These are phyloP conservation scores for Wickerhamomyces rabaulensis DNA, from an alignment of 805 yeast species.

Conservation along the genomic window DNA sequence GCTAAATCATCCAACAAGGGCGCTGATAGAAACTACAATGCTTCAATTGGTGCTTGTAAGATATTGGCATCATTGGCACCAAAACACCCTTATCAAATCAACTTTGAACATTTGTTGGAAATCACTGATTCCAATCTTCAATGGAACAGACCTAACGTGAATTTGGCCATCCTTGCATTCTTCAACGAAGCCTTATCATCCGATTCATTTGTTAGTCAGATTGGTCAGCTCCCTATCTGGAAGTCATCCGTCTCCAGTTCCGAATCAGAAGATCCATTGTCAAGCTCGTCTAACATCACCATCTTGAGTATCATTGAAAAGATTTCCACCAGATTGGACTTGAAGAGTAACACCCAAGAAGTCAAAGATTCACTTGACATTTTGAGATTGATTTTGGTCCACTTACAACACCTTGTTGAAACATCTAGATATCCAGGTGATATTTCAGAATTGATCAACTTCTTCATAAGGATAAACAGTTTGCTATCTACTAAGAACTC, in stretches of 20 bases:
- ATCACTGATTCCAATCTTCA: slow-evolving; percentile 28
- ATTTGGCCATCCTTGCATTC: slow-evolving; percentile 35
- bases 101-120: slow-evolving; percentile 27
- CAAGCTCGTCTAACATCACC: neutral
- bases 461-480: slow-evolving; percentile 34
- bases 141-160: slow-evolving; percentile 34
- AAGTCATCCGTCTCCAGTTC: slow-evolving; percentile 13
- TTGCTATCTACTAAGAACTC: slow-evolving; percentile 33
- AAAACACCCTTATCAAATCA: slow-evolving; percentile 22
- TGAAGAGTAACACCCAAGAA: neutral
- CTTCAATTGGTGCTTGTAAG: slow-evolving; percentile 36
- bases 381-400: slow-evolving; percentile 31
- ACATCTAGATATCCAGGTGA: slow-evolving; percentile 35
- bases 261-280: neutral
- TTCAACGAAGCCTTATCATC: slow-evolving; percentile 35
- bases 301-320: neutral
- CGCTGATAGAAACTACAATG: slow-evolving; percentile 22
- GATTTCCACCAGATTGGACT: neutral
- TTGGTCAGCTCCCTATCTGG: slow-evolving; percentile 37
- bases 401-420: slow-evolving; percentile 29
- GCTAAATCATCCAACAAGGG: neutral
- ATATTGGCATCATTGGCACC: slow-evolving; percentile 29
- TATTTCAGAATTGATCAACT: slow-evolving; percentile 34
- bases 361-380: slow-evolving; percentile 25
- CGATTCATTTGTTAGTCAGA: slow-evolving; percentile 23